Conservation (phyloP, 768 basidiomycete species). For the Boletellus emodensis region DNA sequence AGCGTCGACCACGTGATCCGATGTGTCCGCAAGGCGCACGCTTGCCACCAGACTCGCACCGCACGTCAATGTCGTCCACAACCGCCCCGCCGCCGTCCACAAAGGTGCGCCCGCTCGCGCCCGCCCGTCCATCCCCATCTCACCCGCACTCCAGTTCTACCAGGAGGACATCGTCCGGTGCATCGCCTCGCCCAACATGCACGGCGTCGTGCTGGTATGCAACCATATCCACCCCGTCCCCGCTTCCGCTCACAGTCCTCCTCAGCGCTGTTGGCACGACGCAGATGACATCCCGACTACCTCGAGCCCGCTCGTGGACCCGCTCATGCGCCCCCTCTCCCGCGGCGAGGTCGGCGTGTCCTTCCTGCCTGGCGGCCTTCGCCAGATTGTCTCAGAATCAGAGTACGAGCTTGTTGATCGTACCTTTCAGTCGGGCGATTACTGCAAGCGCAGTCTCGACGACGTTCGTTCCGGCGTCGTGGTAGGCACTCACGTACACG, state of each 20-base stretch:
- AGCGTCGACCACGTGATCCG: slow-evolving; percentile 19
- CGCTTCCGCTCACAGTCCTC: slow-evolving; percentile 6
- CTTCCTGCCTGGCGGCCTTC: slow-evolving; percentile 50
- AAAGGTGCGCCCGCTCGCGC: slow-evolving; percentile 24
- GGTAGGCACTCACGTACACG: slow-evolving; percentile 54
- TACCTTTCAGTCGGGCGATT: slow-evolving; percentile 71
- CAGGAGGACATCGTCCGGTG: slow-evolving; percentile 63
- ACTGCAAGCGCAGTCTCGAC: slow-evolving; percentile 74
- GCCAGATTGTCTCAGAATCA: slow-evolving; percentile 70
- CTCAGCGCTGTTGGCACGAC: slow-evolving; percentile 85
- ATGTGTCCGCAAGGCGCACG: neutral
- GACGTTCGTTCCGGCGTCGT: slow-evolving; percentile 77
- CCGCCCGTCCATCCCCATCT: neutral
- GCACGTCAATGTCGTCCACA: slow-evolving; percentile 26
- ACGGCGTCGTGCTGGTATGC: slow-evolving; percentile 66
- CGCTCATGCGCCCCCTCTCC: slow-evolving; percentile 68
- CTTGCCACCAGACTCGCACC: neutral
- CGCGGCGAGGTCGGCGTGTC: slow-evolving; percentile 83
- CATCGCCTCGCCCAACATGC: slow-evolving; percentile 36
- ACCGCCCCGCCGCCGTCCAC: slow-evolving; percentile 26
- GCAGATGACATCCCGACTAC: slow-evolving; percentile 62
- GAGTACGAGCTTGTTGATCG: slow-evolving; percentile 72
- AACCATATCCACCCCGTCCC: neutral
- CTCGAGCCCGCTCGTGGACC: slow-evolving; percentile 47
- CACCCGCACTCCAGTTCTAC: slow-evolving; percentile 45